Evolutionary conservation across 2,329 filamentous ascomycete species (phyloP).

Genomic region (Penicillium psychrosexuale): DNA sequence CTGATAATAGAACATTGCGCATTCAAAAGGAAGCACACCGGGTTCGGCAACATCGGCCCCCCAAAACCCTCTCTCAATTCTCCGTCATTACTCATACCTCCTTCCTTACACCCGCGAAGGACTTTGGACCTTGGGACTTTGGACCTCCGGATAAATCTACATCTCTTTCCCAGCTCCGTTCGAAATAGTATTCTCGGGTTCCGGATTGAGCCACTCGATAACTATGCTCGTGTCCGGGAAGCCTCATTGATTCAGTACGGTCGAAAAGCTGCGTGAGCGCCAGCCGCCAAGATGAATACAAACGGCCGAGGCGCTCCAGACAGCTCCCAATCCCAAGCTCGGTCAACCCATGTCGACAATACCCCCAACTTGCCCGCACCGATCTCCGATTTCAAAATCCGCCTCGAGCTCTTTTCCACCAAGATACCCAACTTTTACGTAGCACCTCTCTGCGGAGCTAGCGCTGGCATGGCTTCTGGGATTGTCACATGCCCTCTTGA

Average conservation of each 20-base stretch:
- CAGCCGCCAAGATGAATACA: conserved; percentile 45
- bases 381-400: conserved; percentile 32
- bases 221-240: conserved; percentile 41
- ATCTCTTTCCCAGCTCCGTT: conserved; percentile 9
- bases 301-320: conserved; percentile 40
- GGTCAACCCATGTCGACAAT: conserved; percentile 22
- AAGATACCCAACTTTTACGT: conserved; percentile 58
- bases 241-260: conserved; percentile 41
- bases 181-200: conserved; percentile 31
- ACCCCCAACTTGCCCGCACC: conserved; percentile 25
- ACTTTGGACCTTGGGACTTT: background rate
- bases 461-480: conserved; percentile 87
- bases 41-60: conserved; percentile 29
- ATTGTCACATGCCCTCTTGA: conserved; percentile 95
- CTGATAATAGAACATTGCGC: conserved; percentile 28
- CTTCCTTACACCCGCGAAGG: background rate
- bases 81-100: background rate
- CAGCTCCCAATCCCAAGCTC: conserved; percentile 29
- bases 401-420: conserved; percentile 44
- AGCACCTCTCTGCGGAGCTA: conserved; percentile 80
- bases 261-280: conserved; percentile 38
- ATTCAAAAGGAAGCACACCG: conserved; percentile 19
- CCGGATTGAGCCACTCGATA: conserved; percentile 41
- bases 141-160: background rate
- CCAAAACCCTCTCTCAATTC: conserved; percentile 11